Conservation (phyloP, 1,284 basidiomycete species). For the Rhodotorula sp. region DNA sequence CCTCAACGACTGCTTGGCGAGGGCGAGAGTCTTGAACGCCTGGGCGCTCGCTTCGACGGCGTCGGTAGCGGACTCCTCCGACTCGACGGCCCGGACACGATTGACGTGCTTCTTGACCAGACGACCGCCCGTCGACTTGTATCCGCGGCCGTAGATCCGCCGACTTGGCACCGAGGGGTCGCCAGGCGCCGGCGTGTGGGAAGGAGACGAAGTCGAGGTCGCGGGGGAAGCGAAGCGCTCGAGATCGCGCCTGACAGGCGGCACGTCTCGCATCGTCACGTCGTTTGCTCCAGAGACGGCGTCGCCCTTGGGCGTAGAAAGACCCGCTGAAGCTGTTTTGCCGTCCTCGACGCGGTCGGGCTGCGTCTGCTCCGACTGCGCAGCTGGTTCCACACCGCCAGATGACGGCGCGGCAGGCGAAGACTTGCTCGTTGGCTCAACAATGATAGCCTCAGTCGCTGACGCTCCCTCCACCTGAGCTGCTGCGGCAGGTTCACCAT, state of each 20-base stretch:
- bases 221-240: no score
- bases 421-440: no score
- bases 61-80: neutral
- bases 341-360: no score
- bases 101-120: neutral
- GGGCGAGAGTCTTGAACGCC: neutral
- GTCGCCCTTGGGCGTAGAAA: neutral
- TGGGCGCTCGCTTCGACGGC: neutral
- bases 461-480: no score
- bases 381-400: no score
- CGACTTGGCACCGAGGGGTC: neutral
- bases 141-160: neutral
- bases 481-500: neutral
- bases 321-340: neutral
- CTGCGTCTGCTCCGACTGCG: no score
- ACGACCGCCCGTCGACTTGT: slow-evolving; percentile 1
- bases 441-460: no score
- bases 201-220: no score
- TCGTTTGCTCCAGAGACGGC: neutral
- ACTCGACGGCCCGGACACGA: neutral
- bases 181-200: neutral
- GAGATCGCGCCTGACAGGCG: no score
- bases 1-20: neutral
- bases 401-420: no score
- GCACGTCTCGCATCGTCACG: no score